Evolutionary conservation across 2,329 filamentous ascomycete genomes (phyloP), one percentile per base, ranked within the genome.

Genomic region (Talaromyces pinophilus): DNA sequence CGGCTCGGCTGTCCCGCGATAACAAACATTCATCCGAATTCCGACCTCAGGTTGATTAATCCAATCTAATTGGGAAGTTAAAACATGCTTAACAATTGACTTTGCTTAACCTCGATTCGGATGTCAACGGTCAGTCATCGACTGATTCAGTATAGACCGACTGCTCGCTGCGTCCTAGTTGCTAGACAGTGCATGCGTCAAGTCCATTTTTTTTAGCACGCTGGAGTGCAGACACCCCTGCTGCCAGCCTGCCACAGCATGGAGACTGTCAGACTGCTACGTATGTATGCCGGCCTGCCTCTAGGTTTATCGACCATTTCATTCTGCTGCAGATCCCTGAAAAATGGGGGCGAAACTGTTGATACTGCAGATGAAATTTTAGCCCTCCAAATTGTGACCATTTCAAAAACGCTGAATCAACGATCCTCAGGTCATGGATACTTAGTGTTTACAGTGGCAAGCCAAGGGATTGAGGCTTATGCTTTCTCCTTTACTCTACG

Each of bases 1-100:
- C 52, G 52, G 54, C 54, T 57, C 54, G 54, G 54, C 54, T 7
- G 19, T 38, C 33, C 54, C n/a, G 54, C 54, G 19, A 57, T 25
- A 38, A 57, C 33, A 22, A 54, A 10, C n/a, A 38, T 38, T 57
- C 30, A 38, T 15, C 52, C 52, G 52, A 57, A 30, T 38, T 15
- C 54, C 54, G 28, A n/a, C 17, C 50, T 35, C 33, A 35, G 2
- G 33, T 35, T 11, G 33, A 35, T 35, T 33, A 33, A 33, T 33
- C 13, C 7, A 55, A 13, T 30, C 19, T 30, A 11, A 28, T 30
- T 30, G 48, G 28, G 10, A 11, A 30, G 25, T 30, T 17, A 28
- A 52, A 52, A 28, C 25, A 30, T 33, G 28, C 50, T 33, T n/a
- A 30, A 54, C 28, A 54, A 33, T 33, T n/a, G 50, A 33, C 50